phyloP scores from a whole-genome alignment of 1,139 yeast genomes.

The Yamadazyma epiphylla region DNA sequence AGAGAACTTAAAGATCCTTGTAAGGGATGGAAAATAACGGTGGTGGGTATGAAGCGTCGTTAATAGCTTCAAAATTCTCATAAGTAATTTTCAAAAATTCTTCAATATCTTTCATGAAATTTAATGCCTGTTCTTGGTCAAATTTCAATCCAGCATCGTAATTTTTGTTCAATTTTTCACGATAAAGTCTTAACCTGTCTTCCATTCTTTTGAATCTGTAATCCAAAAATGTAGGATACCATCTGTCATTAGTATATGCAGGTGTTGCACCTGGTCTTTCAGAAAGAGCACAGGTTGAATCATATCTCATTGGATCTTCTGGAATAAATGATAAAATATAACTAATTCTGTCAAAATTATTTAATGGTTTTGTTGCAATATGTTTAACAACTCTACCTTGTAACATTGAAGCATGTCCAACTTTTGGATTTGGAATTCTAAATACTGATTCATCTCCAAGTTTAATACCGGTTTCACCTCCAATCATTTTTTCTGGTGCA shows the following conservation, averaged over 20 bases:
- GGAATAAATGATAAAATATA: constrained; percentile 41
- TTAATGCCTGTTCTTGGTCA: constrained; percentile 31
- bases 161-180: constrained; percentile 16
- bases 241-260: constrained; percentile 32
- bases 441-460: constrained; percentile 19
- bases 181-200: constrained; percentile 25
- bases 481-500: constrained; percentile 28
- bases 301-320: constrained; percentile 29
- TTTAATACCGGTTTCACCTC: constrained; percentile 30
- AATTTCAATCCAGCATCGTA: constrained; percentile 24
- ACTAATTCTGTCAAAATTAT: constrained; percentile 27
- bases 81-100: constrained; percentile 32
- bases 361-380: constrained; percentile 24
- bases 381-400: constrained; percentile 43
- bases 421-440: constrained; percentile 11
- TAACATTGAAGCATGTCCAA: constrained; percentile 38
- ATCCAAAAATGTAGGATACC: constrained; percentile 41
- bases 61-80: constrained; percentile 35
- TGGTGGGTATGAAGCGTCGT: constrained; percentile 21
- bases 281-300: constrained; percentile 36
- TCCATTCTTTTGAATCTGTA: constrained; percentile 34
- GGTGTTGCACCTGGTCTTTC: constrained; percentile 36
- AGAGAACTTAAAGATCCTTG: constrained; percentile 2
- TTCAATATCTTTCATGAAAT: constrained; percentile 31
- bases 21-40: constrained; percentile 11